phyloP scores from a whole-genome alignment of 2,329 filamentous ascomycete genomes.

The Fusarium annulatum region DNA sequence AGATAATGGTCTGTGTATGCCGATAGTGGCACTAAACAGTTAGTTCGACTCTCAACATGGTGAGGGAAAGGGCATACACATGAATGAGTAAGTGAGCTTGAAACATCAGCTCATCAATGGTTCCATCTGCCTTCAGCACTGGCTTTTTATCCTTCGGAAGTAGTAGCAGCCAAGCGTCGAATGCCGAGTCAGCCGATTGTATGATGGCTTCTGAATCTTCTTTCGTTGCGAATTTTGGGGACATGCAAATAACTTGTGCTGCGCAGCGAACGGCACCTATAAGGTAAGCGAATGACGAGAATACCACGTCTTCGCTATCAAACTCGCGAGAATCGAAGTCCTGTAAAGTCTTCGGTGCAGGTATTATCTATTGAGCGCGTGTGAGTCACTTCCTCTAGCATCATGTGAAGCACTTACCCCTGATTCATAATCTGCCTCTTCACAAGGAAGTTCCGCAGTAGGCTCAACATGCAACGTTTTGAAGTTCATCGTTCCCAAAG shows the following conservation, averaged over 20 bases:
- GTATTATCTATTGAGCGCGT: neutral
- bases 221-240: slow-evolving; percentile 12
- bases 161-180: slow-evolving; percentile 27
- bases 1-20: slow-evolving; percentile 27
- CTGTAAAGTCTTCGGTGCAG: slow-evolving; percentile 10
- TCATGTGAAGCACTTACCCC: slow-evolving; percentile 20
- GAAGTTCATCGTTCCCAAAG: slow-evolving; percentile 44
- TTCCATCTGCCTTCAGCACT: slow-evolving; percentile 1
- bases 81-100: slow-evolving; percentile 31
- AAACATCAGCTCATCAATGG: slow-evolving; percentile 35
- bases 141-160: slow-evolving; percentile 13
- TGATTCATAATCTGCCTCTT: slow-evolving; percentile 66
- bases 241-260: slow-evolving; percentile 8
- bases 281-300: slow-evolving; percentile 35
- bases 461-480: slow-evolving; percentile 55
- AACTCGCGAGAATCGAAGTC: slow-evolving; percentile 35
- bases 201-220: slow-evolving; percentile 22
- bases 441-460: slow-evolving; percentile 71
- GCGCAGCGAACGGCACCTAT: slow-evolving; percentile 21
- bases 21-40: slow-evolving; percentile 23
- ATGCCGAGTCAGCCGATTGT: slow-evolving; percentile 25
- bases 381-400: neutral
- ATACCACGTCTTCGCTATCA: neutral
- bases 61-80: slow-evolving; percentile 7
- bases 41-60: fast-evolving